These are phyloP conservation scores for Vaccinium macrocarpon DNA, from an alignment of 148 eudicot species.

Conservation along the genomic window DNA sequence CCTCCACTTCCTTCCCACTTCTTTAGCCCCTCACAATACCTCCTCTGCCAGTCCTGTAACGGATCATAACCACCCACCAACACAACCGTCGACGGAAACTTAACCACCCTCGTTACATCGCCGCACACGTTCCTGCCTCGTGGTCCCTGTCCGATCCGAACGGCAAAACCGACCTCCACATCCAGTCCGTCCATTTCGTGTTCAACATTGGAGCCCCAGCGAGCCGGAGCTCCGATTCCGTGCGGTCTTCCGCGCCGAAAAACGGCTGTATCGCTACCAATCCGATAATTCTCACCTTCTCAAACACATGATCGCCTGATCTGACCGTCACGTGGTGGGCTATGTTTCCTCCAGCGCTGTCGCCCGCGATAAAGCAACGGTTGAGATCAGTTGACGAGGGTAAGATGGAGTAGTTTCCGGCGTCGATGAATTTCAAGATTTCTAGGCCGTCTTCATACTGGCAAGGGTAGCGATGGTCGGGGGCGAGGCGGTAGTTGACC, in stretches of 20 bases:
- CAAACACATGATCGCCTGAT: slow-evolving; percentile 12
- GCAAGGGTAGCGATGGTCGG: not conserved
- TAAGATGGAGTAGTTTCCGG: not conserved
- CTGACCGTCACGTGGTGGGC: slow-evolving; percentile 37
- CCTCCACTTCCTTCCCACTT: slow-evolving; percentile 31
- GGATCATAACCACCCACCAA: slow-evolving; percentile 37
- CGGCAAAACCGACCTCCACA: slow-evolving; percentile 49
- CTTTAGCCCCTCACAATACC: slow-evolving; percentile 28
- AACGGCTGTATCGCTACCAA: slow-evolving; percentile 35
- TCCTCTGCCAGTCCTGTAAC: slow-evolving; percentile 40
- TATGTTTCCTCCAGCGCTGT: slow-evolving; percentile 45
- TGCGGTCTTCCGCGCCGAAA: slow-evolving; percentile 45
- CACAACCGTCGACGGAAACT: slow-evolving; percentile 33
- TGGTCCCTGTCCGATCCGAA: slow-evolving; percentile 38
- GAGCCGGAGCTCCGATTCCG: slow-evolving; percentile 31
- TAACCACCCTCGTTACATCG: not conserved
- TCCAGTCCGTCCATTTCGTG: slow-evolving; percentile 26
- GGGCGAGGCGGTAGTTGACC: slow-evolving; percentile 13
- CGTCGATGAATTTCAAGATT: slow-evolving; percentile 27
- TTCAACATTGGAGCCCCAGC: not conserved
- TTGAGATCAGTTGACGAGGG: slow-evolving; percentile 25
- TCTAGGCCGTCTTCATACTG: slow-evolving; percentile 8
- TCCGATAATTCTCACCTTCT: slow-evolving; percentile 32
- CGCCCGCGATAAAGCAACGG: slow-evolving; percentile 43
- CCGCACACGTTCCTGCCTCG: slow-evolving; percentile 29